Base-by-base conservation (phyloP, 306 rosid genomes). In the Lagenaria siceraria region DNA sequence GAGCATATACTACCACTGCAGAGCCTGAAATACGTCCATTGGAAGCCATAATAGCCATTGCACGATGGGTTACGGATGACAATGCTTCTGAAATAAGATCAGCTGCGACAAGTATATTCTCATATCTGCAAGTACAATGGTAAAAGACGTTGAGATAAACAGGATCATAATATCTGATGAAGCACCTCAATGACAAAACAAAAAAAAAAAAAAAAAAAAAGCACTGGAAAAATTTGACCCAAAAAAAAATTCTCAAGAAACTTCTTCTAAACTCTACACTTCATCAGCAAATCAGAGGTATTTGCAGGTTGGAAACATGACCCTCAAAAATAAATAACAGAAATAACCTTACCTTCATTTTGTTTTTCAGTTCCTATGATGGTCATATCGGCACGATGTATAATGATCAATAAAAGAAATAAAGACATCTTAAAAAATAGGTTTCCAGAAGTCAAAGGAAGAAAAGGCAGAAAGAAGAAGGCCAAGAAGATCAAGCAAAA, bases 11-110 rank as follows among this genome's bases (percentile, higher is more conserved):
- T 42, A 87, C 79, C 60, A 82, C 85, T 66, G 91, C 89, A 60
- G 92, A 95, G 72, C 97, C 91, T 40, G 93, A 87, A 73, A 90
- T 80, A 80, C 96, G 89, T 78, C 97, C 97, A 79, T 86, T 89
- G 69, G 97, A 85, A 59, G 89, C 85, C 82, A 95, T 63, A 73
- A 87, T 55, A 75, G 91, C 84, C 66, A 92, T 85, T 29, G 85
- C 88, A 78, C 92, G 96, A 21, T 68, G 85, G 85, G 90, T 84
- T 59, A 88, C 75, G 25, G 90, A 86, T 52, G 99, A 88, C 80
- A 95, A 63, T 56, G 85, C 87, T 79, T 90, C 97, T 78, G 97
- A 93, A 78, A 95, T 79, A 75, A 90, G 97, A 81, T 95, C 97
- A 43, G 87, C 83, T 43, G 97, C 91, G 84, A 89, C 83, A 63